phyloP scores from a whole-genome alignment of 1,284 basidiomycete genomes.

The Sporisorium exsertum region DNA sequence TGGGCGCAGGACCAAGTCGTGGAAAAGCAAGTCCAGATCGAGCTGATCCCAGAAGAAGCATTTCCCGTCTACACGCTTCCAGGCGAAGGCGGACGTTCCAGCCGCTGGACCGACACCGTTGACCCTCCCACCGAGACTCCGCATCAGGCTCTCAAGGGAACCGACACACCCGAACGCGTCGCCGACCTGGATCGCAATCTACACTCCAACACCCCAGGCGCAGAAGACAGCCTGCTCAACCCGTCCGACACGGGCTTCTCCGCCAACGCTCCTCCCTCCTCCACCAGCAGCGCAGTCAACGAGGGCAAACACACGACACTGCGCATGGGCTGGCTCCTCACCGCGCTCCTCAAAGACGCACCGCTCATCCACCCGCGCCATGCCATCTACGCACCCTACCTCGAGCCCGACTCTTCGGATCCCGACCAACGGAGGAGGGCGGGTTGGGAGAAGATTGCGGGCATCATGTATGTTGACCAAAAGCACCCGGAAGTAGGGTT shows the following conservation, averaged over 20 bases:
- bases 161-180: conserved; percentile 18
- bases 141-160: neutral
- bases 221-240: conserved; percentile 34
- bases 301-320: conserved; percentile 16
- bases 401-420: conserved; percentile 8
- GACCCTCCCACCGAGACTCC: neutral
- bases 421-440: conserved; percentile 21
- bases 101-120: conserved; percentile 30
- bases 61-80: conserved; percentile 50
- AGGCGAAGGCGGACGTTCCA: conserved; percentile 27
- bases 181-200: conserved; percentile 28
- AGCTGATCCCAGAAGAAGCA: conserved; percentile 52
- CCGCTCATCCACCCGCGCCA: conserved; percentile 65
- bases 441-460: conserved; percentile 27
- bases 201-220: conserved; percentile 12
- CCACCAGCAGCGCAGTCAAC: conserved; percentile 1
- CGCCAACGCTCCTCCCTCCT: conserved; percentile 20
- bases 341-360: conserved; percentile 55
- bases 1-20: conserved; percentile 39
- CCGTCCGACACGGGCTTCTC: conserved; percentile 37
- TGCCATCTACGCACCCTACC: conserved; percentile 39
- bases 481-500: conserved; percentile 62
- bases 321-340: conserved; percentile 59
- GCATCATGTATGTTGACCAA: conserved; percentile 51
- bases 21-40: conserved; percentile 43